phyloP scores from a whole-genome alignment of 1,284 basidiomycete species.

The Ganoderma leucocontextum region DNA sequence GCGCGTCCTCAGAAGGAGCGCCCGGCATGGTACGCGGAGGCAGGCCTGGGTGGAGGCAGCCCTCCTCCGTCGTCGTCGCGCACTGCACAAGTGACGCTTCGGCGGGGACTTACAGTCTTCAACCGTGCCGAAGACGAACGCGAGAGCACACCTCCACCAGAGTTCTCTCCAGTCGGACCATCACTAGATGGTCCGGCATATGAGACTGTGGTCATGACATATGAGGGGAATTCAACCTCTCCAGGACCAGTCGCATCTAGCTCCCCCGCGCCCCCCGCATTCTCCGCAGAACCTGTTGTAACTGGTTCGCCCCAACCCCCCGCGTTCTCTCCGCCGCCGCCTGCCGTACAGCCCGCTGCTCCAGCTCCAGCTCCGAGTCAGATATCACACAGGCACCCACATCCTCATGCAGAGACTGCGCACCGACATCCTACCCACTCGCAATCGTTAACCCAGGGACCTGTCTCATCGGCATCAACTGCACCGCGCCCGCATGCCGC shows the following conservation, averaged over 20 bases:
- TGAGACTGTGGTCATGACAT: conserved; percentile 42
- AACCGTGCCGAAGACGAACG: conserved; percentile 22
- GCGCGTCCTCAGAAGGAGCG: conserved; percentile 37
- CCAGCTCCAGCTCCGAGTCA: neutral
- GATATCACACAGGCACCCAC: neutral
- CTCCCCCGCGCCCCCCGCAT: conserved; percentile 10
- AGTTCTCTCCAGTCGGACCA: conserved; percentile 50
- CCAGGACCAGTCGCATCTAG: conserved; percentile 30
- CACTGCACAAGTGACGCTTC: conserved; percentile 4
- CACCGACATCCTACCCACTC: conserved; percentile 18
- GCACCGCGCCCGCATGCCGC: conserved; percentile 10
- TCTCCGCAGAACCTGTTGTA: conserved; percentile 26
- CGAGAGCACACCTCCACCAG: conserved; percentile 49
- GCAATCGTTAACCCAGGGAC: conserved; percentile 17
- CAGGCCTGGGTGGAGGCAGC: conserved; percentile 31
- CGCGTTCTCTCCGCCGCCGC: conserved; percentile 11
- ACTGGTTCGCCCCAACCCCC: conserved; percentile 6
- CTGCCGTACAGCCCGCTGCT: neutral
- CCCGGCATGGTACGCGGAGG: conserved; percentile 44
- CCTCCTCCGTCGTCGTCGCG: conserved; percentile 12
- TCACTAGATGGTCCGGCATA: conserved; percentile 51
- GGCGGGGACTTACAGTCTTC: conserved; percentile 23
- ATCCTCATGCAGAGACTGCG: conserved; percentile 2
- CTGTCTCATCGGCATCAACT: conserved; percentile 11
- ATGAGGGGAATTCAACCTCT: conserved; percentile 40